Percentiles rank a stretch among this genome's conserved stretches.
Conservation (phyloP, 352 stramenopile genomes). For the Phytophthora europaea region DNA sequence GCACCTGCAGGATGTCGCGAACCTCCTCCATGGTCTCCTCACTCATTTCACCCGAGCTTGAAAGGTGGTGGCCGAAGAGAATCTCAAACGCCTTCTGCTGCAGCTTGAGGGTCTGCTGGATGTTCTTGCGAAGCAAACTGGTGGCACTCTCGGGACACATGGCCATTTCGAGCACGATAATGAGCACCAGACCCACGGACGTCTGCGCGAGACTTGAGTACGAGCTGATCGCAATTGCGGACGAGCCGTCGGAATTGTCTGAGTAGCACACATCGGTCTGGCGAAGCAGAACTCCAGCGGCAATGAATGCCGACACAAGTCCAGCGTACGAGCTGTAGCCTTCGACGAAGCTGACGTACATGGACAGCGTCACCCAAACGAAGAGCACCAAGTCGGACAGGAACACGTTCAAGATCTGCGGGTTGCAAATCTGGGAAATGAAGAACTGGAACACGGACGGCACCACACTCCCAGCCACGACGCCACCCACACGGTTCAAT, state of each 20-base stretch:
- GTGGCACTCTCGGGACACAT: conserved; percentile 79
- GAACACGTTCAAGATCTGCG: conserved; percentile 47
- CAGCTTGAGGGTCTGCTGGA: conserved; percentile 75
- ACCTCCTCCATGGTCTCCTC: conserved; percentile 67
- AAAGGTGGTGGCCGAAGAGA: conserved; percentile 80
- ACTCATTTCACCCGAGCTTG: conserved; percentile 57
- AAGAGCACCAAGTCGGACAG: conserved; percentile 72
- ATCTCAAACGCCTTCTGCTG: conserved; percentile 73
- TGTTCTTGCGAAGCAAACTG: conserved; percentile 73
- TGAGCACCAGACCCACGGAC: conserved; percentile 80
- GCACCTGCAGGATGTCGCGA: conserved; percentile 65
- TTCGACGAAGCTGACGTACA: conserved; percentile 79
- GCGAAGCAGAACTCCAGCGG: conserved; percentile 66
- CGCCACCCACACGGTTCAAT: conserved; percentile 84
- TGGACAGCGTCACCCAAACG: conserved; percentile 77
- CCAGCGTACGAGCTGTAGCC: conserved; percentile 80
- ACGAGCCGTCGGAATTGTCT: conserved; percentile 49
- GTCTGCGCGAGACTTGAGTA: conserved; percentile 86
- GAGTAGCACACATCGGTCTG: conserved; percentile 69
- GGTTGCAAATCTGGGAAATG: conserved; percentile 74
- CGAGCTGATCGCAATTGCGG: conserved; percentile 69
- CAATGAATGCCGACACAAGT: conserved; percentile 79
- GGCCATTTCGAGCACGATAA: conserved; percentile 76
- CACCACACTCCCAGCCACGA: conserved; percentile 86
- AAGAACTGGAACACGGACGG: conserved; percentile 90